These are phyloP conservation scores for Nasturtium officinale DNA, from an alignment of 345 rosid genomes.

Conservation along the genomic window DNA sequence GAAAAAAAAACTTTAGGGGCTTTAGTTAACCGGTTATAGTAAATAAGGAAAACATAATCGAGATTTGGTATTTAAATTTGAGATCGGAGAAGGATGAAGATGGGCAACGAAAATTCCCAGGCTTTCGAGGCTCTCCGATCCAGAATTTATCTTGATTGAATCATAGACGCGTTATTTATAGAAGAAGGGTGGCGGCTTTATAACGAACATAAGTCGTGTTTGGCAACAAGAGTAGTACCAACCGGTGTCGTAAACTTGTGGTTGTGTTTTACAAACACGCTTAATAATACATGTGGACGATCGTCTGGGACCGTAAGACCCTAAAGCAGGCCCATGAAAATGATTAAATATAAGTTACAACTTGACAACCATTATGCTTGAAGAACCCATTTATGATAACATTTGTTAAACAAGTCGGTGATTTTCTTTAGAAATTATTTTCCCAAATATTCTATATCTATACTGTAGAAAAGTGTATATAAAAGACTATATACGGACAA, in stretches of 20 bases:
- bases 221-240: background rate
- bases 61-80: background rate
- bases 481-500: too few relatives aligned
- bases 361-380: background rate
- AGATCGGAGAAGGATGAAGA: conserved; percentile 22
- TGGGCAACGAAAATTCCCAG: conserved; percentile 21
- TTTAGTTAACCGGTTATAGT: background rate
- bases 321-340: background rate
- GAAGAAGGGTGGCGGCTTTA: background rate
- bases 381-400: background rate
- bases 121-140: conserved; percentile 34
- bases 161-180: conserved; percentile 13
- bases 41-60: background rate
- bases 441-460: too few relatives aligned
- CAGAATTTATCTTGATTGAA: background rate
- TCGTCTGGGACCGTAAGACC: background rate
- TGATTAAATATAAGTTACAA: background rate
- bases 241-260: background rate
- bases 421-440: too few relatives aligned
- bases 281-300: background rate
- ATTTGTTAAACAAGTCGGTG: too few relatives aligned
- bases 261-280: background rate
- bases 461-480: too few relatives aligned
- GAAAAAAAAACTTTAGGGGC: background rate
- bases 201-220: conserved; percentile 22